A percentile compares a stretch with the other conserved stretches of the same genome.
These are phyloP conservation scores for Grosmannia clavigera DNA, from an alignment of 2,329 filamentous ascomycete genomes.

Conservation along the genomic window DNA sequence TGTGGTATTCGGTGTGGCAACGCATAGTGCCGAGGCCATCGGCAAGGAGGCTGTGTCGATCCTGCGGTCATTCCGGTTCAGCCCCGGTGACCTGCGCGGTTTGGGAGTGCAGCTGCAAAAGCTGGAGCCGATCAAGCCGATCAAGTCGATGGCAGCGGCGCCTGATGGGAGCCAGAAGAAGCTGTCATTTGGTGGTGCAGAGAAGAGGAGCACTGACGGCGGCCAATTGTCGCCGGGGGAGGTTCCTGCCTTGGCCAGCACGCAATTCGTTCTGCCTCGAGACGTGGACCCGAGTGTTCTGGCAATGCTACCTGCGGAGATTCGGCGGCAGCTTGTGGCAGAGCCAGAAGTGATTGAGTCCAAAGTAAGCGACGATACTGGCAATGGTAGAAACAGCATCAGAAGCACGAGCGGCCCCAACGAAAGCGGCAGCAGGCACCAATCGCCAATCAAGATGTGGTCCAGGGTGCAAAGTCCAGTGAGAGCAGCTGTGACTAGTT, in stretches of 20 bases:
- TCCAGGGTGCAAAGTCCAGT: conserved; percentile 27
- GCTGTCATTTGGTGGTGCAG: conserved; percentile 53
- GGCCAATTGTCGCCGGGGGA: conserved; percentile 20
- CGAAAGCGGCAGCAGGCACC: conserved; percentile 12
- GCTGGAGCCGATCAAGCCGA: conserved; percentile 66
- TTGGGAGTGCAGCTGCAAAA: conserved; percentile 90
- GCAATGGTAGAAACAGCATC: background rate
- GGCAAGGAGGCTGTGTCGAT: conserved; percentile 78
- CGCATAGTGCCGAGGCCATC: conserved; percentile 58
- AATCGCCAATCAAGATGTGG: conserved; percentile 13
- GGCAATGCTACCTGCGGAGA: conserved; percentile 72
- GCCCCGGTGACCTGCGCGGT: conserved; percentile 84
- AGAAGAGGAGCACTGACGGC: background rate
- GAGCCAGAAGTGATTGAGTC: conserved; percentile 38
- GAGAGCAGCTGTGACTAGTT: background rate
- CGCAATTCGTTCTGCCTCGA: conserved; percentile 81
- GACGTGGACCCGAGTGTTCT: conserved; percentile 74
- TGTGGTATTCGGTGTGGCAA: conserved; percentile 67
- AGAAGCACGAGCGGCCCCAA: conserved; percentile 14
- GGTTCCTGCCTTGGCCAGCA: conserved; percentile 42
- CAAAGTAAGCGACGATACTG: conserved; percentile 9
- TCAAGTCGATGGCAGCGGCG: conserved; percentile 33
- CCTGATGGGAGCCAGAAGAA: conserved; percentile 66
- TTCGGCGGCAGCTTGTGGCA: conserved; percentile 60
- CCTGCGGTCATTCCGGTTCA: conserved; percentile 68